Percentiles rank a stretch among this genome's conserved stretches.
Evolutionary conservation across 1,284 basidiomycete species (phyloP).

Genomic region (Apiotrichum mycotoxinovorans): DNA sequence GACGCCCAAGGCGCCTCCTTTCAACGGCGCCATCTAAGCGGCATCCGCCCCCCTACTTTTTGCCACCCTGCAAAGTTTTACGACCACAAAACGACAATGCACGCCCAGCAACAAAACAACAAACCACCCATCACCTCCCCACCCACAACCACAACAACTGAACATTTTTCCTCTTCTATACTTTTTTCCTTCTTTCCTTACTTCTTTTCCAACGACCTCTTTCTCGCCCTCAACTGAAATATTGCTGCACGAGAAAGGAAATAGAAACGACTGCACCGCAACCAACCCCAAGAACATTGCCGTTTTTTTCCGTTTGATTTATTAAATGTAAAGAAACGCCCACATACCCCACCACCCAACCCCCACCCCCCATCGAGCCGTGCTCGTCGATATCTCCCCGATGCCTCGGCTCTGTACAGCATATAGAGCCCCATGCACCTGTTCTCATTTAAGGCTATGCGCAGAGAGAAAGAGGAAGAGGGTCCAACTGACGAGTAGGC

Average conservation of each 20-base stretch:
- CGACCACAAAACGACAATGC: neutral
- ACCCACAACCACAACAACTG: neutral
- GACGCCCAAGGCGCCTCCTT: conserved; percentile 51
- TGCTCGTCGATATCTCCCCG: conserved; percentile 2
- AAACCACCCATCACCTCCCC: too few relatives aligned
- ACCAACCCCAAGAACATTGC: conserved; percentile 1
- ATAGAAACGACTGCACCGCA: neutral
- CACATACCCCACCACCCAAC: neutral
- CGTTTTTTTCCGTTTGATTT: neutral
- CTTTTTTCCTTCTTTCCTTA: neutral
- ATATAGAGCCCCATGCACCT: neutral
- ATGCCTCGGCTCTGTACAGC: conserved; percentile 1
- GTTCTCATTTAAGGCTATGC: neutral
- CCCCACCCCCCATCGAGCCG: too few relatives aligned
- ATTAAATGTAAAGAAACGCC: neutral
- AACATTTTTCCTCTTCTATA: too few relatives aligned
- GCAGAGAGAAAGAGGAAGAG: too few relatives aligned
- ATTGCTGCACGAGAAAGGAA: conserved; percentile 1
- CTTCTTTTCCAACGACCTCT: neutral
- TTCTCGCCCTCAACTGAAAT: neutral
- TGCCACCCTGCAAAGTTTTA: neutral
- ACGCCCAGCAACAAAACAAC: too few relatives aligned
- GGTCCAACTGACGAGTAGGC: too few relatives aligned
- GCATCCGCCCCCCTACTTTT: neutral
- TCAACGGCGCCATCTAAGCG: conserved; percentile 40